These are phyloP conservation scores for Pseudozyma thailandica DNA, from an alignment of 1,284 basidiomycete genomes.

Conservation along the genomic window DNA sequence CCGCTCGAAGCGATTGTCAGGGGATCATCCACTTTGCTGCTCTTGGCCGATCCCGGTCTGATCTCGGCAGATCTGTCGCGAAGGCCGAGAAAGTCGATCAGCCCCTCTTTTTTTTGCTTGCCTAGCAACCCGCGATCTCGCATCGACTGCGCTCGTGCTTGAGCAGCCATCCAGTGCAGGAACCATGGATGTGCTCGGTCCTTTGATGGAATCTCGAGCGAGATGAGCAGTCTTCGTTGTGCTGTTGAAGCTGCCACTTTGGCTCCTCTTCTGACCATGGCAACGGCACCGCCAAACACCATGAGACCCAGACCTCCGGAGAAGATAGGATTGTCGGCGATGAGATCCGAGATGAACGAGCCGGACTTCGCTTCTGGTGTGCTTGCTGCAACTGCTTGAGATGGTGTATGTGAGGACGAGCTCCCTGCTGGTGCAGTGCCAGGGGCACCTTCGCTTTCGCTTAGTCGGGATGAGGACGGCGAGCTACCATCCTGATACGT, in stretches of 20 bases:
- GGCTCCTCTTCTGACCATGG: conserved; percentile 69
- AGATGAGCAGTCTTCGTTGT: conserved; percentile 89
- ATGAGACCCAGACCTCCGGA: conserved; percentile 65
- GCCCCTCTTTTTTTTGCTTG: conserved; percentile 51
- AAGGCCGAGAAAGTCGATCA: conserved; percentile 59
- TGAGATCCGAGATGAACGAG: conserved; percentile 36
- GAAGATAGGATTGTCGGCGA: conserved; percentile 63
- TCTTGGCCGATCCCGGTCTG: not conserved
- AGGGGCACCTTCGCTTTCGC: not conserved
- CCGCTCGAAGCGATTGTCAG: conserved; percentile 66
- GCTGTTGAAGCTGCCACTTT: conserved; percentile 79
- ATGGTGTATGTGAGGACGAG: not conserved
- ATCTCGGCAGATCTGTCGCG: conserved; percentile 24
- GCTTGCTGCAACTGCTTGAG: not conserved
- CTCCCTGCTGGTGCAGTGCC: not conserved
- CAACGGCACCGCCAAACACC: conserved; percentile 63
- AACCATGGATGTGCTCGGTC: conserved; percentile 97
- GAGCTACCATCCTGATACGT: not conserved
- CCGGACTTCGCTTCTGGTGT: conserved; percentile 1
- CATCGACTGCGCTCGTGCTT: conserved; percentile 66
- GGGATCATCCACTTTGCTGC: conserved; percentile 59
- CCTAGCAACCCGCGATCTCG: conserved; percentile 54
- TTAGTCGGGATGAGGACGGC: not conserved
- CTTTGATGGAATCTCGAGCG: conserved; percentile 95
- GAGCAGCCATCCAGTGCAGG: conserved; percentile 90